Conservation (phyloP, 768 basidiomycete genomes). For the Suillus decipiens region DNA sequence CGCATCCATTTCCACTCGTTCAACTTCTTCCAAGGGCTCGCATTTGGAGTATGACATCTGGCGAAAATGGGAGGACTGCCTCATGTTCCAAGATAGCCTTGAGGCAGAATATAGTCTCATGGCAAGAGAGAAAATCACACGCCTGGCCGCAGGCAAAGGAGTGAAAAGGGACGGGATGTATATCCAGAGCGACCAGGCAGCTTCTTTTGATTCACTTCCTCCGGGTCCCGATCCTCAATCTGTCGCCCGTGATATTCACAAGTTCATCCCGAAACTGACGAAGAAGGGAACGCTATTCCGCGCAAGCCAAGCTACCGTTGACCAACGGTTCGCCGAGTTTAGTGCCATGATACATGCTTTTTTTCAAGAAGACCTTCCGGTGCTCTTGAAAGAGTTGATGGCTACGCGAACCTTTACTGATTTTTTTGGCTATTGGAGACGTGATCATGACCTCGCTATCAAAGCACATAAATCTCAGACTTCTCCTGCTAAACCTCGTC, state of each 20-base stretch:
- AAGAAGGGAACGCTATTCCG: constrained; percentile 77
- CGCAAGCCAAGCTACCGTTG: constrained; percentile 63
- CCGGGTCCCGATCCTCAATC: constrained; percentile 80
- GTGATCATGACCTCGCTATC: constrained; percentile 63
- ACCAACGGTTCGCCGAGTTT: constrained; percentile 64
- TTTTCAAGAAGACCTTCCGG: constrained; percentile 61
- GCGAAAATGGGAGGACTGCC: constrained; percentile 82
- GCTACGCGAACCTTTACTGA: constrained; percentile 58
- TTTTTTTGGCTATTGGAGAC: constrained; percentile 79
- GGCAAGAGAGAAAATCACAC: constrained; percentile 66
- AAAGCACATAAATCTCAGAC: constrained; percentile 34
- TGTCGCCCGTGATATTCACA: constrained; percentile 68
- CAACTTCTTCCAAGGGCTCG: constrained; percentile 33
- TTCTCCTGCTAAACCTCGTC: constrained; percentile 31
- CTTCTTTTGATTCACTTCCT: constrained; percentile 84
- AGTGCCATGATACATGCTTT: constrained; percentile 57
- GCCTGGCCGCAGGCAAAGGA: constrained; percentile 72
- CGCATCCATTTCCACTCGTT: constrained; percentile 21
- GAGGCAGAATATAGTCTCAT: constrained; percentile 64
- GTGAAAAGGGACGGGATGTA: constrained; percentile 72
- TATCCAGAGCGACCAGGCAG: constrained; percentile 68
- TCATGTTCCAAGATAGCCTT: constrained; percentile 71
- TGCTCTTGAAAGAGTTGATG: constrained; percentile 66
- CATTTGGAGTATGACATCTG: constrained; percentile 68
- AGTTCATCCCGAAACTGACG: constrained; percentile 63